These are phyloP conservation scores for Colletotrichum chlorophyti DNA, from an alignment of 2,329 filamentous ascomycete genomes.

Conservation along the genomic window DNA sequence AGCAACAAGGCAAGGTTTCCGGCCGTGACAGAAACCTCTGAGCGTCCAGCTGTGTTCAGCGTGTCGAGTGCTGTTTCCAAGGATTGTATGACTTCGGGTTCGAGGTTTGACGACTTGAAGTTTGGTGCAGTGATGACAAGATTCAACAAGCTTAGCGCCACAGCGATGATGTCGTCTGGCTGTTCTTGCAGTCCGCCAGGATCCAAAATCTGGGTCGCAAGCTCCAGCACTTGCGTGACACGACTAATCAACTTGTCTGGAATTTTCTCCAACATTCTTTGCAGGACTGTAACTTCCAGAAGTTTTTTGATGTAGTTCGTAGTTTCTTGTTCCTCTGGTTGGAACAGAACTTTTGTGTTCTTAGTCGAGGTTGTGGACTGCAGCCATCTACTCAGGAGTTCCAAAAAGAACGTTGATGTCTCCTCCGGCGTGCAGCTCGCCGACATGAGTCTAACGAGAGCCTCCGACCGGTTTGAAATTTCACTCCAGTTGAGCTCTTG, in stretches of 20 bases:
- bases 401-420: conserved; percentile 66
- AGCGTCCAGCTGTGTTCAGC: conserved; percentile 45
- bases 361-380: conserved; percentile 33
- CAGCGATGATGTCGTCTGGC: conserved; percentile 55
- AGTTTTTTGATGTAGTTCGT: conserved; percentile 56
- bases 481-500: conserved; percentile 47
- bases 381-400: conserved; percentile 66
- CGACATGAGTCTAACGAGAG: conserved; percentile 57
- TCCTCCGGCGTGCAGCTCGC: conserved; percentile 61
- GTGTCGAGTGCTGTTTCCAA: conserved; percentile 57
- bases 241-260: conserved; percentile 69
- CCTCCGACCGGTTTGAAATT: conserved; percentile 54
- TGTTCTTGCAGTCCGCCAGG: conserved; percentile 48
- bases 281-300: conserved; percentile 66
- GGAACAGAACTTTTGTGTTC: conserved; percentile 36
- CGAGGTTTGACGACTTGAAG: conserved; percentile 58
- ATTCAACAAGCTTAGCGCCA: conserved; percentile 68
- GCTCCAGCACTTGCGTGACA: conserved; percentile 68
- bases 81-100: conserved; percentile 46
- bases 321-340: conserved; percentile 36
- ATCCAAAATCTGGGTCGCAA: conserved; percentile 66
- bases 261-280: conserved; percentile 68
- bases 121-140: conserved; percentile 63
- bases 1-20: conserved; percentile 63
- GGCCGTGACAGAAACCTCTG: conserved; percentile 58